phyloP scores from a whole-genome alignment of 2,329 filamentous ascomycete genomes.

The Chaetomium strumarium region DNA sequence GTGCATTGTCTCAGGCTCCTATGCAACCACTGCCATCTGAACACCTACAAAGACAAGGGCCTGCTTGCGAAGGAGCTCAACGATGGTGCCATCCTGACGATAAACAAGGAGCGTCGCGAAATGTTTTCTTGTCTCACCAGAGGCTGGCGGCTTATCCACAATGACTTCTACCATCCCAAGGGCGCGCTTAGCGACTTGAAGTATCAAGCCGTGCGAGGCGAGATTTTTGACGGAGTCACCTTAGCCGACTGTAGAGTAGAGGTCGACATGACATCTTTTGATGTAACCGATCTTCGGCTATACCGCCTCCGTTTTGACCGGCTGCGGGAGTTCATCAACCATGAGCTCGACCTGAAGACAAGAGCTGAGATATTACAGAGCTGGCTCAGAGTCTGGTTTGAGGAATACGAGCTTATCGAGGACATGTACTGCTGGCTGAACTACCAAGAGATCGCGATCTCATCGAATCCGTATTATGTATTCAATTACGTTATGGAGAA shows the following conservation, averaged over 20 bases:
- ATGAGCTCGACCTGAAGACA: not conserved
- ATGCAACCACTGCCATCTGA: conserved; percentile 10
- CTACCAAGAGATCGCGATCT: not conserved
- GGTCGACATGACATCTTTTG: too few relatives aligned
- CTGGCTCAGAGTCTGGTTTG: conserved; percentile 12
- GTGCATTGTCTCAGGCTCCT: not conserved
- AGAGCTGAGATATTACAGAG: not conserved
- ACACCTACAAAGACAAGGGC: not conserved
- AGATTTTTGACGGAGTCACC: conserved; percentile 2
- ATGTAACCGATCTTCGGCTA: not conserved
- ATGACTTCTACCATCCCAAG: not conserved
- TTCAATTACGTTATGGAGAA: conserved; percentile 6
- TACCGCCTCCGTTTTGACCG: conserved; percentile 1
- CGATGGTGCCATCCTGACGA: not conserved
- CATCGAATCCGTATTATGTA: not conserved
- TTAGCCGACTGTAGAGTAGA: not conserved
- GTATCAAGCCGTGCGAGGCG: not conserved
- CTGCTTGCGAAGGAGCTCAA: not conserved
- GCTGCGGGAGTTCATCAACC: not conserved
- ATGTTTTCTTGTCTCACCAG: not conserved
- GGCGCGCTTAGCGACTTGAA: not conserved
- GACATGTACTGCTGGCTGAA: not conserved
- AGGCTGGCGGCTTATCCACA: conserved; percentile 1
- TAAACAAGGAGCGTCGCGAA: not conserved
- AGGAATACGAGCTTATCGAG: conserved; percentile 12